Percentiles rank a stretch among this genome's conserved stretches.
These are phyloP conservation scores for Rhizopogon roseolus DNA, from an alignment of 768 basidiomycete species.

Conservation along the genomic window DNA sequence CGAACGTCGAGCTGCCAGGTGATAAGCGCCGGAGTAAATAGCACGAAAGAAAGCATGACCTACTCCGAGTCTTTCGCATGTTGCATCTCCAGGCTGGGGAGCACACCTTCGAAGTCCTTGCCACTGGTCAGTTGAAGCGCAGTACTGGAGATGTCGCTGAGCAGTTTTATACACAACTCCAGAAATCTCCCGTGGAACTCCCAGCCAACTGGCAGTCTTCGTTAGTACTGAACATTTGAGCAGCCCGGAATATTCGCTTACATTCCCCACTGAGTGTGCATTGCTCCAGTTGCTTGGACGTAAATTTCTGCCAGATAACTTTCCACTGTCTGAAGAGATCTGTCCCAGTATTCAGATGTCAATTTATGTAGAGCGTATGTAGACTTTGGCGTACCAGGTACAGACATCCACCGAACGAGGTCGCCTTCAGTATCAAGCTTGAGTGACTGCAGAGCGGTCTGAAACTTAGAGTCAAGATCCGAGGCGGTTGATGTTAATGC, in stretches of 20 bases:
- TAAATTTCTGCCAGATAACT: conserved; percentile 17
- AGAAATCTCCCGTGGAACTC: conserved; percentile 42
- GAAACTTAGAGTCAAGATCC: conserved; percentile 57
- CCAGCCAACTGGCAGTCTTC: conserved; percentile 49
- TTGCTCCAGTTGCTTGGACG: conserved; percentile 14
- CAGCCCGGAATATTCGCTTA: conserved; percentile 25
- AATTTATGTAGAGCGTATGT: neutral
- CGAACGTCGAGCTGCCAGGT: conserved; percentile 17
- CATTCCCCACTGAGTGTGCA: conserved; percentile 37
- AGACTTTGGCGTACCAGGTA: conserved; percentile 39
- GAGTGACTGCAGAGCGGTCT: conserved; percentile 33
- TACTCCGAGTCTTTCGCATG: conserved; percentile 37
- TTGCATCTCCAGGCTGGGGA: conserved; percentile 32
- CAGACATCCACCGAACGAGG: conserved; percentile 41
- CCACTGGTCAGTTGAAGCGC: conserved; percentile 26
- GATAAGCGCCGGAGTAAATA: conserved; percentile 1
- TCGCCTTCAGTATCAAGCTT: conserved; percentile 55
- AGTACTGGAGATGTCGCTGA: conserved; percentile 33
- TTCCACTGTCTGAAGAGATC: conserved; percentile 23
- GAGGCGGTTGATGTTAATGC: conserved; percentile 45
- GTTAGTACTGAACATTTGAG: neutral
- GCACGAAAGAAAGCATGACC: conserved; percentile 8
- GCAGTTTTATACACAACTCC: conserved; percentile 32
- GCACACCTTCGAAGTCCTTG: conserved; percentile 12
- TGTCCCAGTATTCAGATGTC: neutral